These are phyloP conservation scores for Aureobasidium namibiae DNA, from an alignment of 2,329 filamentous ascomycete species.

Conservation along the genomic window DNA sequence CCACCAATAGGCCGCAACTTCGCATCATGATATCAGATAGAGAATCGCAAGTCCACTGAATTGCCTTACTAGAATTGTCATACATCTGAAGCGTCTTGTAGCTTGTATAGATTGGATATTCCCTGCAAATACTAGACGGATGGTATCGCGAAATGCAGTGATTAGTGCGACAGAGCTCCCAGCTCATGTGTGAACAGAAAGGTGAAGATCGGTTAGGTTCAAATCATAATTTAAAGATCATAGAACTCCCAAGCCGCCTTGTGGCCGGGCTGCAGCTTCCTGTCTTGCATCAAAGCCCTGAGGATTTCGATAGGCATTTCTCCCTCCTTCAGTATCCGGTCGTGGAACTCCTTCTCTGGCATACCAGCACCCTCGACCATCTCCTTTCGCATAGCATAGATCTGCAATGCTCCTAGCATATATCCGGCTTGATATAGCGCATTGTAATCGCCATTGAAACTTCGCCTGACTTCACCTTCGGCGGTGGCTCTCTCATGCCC, in stretches of 20 bases:
- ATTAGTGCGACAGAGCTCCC: too few relatives aligned
- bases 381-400: constrained; percentile 45
- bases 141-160: too few relatives aligned
- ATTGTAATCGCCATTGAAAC: constrained; percentile 47
- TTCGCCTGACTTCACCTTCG: constrained; percentile 52
- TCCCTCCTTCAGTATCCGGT: constrained; percentile 43
- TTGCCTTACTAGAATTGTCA: too few relatives aligned
- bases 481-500: constrained; percentile 53
- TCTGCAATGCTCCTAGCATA: constrained; percentile 51
- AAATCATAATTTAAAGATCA: neutral
- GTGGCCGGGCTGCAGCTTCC: constrained; percentile 37
- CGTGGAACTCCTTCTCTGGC: constrained; percentile 49
- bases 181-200: neutral
- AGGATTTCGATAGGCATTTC: constrained; percentile 49
- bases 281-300: constrained; percentile 39
- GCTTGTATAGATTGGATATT: neutral
- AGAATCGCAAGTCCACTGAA: too few relatives aligned
- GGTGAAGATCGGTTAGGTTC: neutral
- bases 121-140: neutral
- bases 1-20: neutral
- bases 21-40: neutral
- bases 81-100: too few relatives aligned
- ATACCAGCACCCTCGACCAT: constrained; percentile 32
- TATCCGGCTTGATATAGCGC: constrained; percentile 54
- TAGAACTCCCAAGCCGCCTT: constrained; percentile 46